These are phyloP conservation scores for Capsella bursapastoris DNA, from an alignment of 345 rosid species.

Conservation along the genomic window DNA sequence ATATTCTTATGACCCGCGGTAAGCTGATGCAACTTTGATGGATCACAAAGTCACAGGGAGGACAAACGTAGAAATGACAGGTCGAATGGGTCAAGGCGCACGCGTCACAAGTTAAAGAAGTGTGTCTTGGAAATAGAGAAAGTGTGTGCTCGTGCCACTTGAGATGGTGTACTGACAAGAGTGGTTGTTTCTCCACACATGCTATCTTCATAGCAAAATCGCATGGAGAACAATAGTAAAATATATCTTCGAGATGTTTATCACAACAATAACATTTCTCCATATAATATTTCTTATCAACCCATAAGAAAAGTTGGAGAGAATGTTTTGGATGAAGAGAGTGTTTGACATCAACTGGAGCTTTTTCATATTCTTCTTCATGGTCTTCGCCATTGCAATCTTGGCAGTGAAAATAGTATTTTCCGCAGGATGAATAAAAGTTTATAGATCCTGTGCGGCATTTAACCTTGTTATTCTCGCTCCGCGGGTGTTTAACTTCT, in stretches of 20 bases:
- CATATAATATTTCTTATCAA: too few species aligned
- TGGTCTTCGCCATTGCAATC: too few species aligned
- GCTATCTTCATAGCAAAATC: neutral
- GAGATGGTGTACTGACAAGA: neutral
- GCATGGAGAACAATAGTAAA: neutral
- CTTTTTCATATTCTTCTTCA: neutral
- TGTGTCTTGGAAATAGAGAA: neutral
- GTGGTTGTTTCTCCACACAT: neutral
- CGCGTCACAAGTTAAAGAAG: neutral
- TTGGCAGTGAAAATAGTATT: too few species aligned
- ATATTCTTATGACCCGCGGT: neutral
- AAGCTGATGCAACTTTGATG: neutral
- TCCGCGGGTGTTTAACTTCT: too few species aligned
- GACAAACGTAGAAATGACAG: neutral
- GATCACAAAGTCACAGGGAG: neutral
- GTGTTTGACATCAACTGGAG: neutral
- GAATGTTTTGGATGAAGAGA: slow-evolving; percentile 14
- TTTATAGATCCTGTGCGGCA: too few species aligned
- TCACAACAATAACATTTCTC: neutral
- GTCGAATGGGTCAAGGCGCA: neutral
- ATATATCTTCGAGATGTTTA: rapidly evolving
- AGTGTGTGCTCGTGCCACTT: slow-evolving; percentile 6
- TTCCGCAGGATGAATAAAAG: too few species aligned
- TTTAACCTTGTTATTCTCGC: too few species aligned
- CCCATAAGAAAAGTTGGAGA: neutral